Percentiles rank a stretch among this genome's conserved stretches.
phyloP scores from a whole-genome alignment of 139 green algal species.

The Chlamydomonas sphaeroides region DNA sequence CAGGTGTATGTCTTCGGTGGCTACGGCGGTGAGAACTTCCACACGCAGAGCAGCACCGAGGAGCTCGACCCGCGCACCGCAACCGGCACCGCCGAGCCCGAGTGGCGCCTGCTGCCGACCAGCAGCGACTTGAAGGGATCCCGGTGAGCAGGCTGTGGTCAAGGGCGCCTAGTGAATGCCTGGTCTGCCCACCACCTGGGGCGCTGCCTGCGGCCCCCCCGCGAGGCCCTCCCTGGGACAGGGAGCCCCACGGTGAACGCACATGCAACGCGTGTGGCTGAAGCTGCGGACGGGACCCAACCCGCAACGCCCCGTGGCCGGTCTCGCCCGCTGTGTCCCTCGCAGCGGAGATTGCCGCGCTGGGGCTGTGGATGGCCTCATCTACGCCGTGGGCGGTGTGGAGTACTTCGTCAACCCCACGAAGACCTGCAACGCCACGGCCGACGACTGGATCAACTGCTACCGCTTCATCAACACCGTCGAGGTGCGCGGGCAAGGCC shows the following conservation, averaged over 20 bases:
- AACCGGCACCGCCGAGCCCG: slow-evolving; percentile 9
- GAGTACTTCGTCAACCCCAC: slow-evolving; percentile 13
- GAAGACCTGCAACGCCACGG: background rate
- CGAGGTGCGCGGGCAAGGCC: no score
- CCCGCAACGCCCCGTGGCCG: no score
- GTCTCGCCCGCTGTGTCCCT: no score
- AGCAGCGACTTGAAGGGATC: background rate
- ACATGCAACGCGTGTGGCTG: background rate
- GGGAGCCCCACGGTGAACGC: no score
- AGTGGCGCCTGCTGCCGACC: slow-evolving; percentile 31
- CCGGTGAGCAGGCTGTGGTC: background rate
- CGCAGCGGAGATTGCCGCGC: slow-evolving; percentile 39
- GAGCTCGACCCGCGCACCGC: slow-evolving; percentile 51
- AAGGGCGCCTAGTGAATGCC: no score
- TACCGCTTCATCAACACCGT: slow-evolving; percentile 38
- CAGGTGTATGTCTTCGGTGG: no score
- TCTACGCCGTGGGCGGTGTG: slow-evolving; percentile 39
- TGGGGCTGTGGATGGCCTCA: slow-evolving; percentile 7
- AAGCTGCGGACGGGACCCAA: background rate
- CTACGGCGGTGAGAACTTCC: slow-evolving; percentile 8
- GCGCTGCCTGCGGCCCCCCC: no score
- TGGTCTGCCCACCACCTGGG: no score
- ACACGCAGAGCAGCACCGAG: slow-evolving; percentile 46
- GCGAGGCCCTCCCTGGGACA: no score
- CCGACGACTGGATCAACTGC: slow-evolving; percentile 20